phyloP scores from a whole-genome alignment of 441 rosid species.

The Syzygium syzygioides region DNA sequence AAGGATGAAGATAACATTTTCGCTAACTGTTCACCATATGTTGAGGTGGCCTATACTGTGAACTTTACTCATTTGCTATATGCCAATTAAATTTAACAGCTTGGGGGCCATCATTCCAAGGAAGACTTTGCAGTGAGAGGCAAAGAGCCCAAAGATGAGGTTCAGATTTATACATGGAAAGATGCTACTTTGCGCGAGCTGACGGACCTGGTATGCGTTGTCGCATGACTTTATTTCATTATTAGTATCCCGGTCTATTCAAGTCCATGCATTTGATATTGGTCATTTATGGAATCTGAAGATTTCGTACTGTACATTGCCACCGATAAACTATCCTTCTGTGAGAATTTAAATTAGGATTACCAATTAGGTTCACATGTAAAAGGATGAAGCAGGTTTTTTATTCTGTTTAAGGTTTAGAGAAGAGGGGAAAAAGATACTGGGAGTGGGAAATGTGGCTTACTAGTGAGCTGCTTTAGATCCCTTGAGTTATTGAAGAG shows the following conservation, averaged over 20 bases:
- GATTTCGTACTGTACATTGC: not conserved
- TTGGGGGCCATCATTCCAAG: slow-evolving; percentile 73
- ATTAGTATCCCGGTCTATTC: not conserved
- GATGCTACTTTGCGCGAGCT: slow-evolving; percentile 91
- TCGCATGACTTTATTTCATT: not conserved
- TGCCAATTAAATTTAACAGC: slow-evolving; percentile 31
- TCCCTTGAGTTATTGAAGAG: not conserved
- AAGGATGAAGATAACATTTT: not conserved
- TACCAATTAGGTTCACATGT: not conserved
- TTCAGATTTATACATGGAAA: slow-evolving; percentile 97
- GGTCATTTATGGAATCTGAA: not conserved
- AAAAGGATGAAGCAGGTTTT: not conserved
- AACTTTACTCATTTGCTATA: not conserved
- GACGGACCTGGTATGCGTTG: slow-evolving; percentile 68
- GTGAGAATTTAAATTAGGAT: not conserved
- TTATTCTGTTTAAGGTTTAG: not conserved
- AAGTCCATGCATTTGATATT: not conserved
- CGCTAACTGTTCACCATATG: not conserved
- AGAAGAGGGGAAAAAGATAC: not conserved
- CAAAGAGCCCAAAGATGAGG: slow-evolving; percentile 97
- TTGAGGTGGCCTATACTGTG: not conserved
- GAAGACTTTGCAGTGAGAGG: slow-evolving; percentile 97
- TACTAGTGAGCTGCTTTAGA: not conserved
- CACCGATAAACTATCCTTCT: not conserved
- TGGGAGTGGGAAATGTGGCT: not conserved